phyloP scores from a whole-genome alignment of 2,329 filamentous ascomycete genomes.

The Pseudogymnoascus sp. region DNA sequence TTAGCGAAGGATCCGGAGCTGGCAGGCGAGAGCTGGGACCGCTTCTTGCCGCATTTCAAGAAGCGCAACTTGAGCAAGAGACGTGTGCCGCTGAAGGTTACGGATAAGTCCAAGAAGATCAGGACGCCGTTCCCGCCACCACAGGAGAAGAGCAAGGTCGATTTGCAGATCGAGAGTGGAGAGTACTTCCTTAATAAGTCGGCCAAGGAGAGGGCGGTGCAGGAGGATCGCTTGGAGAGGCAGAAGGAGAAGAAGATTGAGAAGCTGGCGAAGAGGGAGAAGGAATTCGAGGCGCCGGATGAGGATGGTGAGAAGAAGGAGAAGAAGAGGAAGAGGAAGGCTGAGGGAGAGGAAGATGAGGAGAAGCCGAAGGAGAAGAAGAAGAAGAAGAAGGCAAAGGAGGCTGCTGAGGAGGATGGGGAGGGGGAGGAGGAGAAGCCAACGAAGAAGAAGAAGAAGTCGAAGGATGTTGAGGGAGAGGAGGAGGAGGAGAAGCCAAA shows the following conservation, averaged over 20 bases:
- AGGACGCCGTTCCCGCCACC: slow-evolving; percentile 97
- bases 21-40: slow-evolving; percentile 85
- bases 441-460: slow-evolving; percentile 43
- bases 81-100: slow-evolving; percentile 74
- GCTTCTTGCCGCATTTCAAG: slow-evolving; percentile 96
- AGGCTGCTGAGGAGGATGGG: slow-evolving; percentile 19
- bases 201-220: slow-evolving; percentile 76
- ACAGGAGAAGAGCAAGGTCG: slow-evolving; percentile 98
- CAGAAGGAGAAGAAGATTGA: slow-evolving; percentile 84
- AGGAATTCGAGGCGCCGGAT: slow-evolving; percentile 80
- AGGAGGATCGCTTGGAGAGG: slow-evolving; percentile 74
- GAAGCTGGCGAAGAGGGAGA: slow-evolving; percentile 76
- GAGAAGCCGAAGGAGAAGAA: slow-evolving; percentile 15
- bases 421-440: slow-evolving; percentile 34
- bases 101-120: slow-evolving; percentile 85
- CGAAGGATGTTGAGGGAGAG: slow-evolving; percentile 20
- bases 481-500: slow-evolving; percentile 16
- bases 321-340: slow-evolving; percentile 43
- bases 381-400: slow-evolving; percentile 10
- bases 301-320: slow-evolving; percentile 55
- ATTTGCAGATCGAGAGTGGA: slow-evolving; percentile 94
- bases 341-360: slow-evolving; percentile 19
- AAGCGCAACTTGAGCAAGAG: slow-evolving; percentile 83
- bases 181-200: slow-evolving; percentile 95
- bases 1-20: slow-evolving; percentile 83